Evolutionary conservation across 495 filamentous ascomycete species (phyloP).

Genomic region (Apiosordaria backusii): DNA sequence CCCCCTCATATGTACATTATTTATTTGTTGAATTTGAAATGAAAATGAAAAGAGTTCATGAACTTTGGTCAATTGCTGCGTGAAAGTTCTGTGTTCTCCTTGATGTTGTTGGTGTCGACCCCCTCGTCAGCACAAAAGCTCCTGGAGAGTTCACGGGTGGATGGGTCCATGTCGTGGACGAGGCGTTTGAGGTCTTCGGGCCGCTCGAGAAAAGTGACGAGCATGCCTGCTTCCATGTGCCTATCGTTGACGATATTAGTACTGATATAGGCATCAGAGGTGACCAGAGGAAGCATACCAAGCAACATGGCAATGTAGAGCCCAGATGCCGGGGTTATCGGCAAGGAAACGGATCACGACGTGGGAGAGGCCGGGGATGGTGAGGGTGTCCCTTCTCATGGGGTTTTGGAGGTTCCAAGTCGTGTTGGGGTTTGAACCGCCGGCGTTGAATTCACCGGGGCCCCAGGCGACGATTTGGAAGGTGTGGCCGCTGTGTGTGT

Average conservation of each 20-base stretch:
- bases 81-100: neutral
- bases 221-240: neutral
- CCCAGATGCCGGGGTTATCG: constrained; percentile 40
- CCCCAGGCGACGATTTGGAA: neutral
- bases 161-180: neutral
- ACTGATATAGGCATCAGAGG: too few species aligned
- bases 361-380: constrained; percentile 34
- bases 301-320: constrained; percentile 52
- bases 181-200: neutral
- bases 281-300: too few species aligned
- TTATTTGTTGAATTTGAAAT: neutral
- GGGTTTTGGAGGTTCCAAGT: constrained; percentile 34
- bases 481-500: neutral
- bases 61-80: neutral
- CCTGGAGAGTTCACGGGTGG: neutral
- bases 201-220: neutral
- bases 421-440: neutral
- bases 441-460: neutral
- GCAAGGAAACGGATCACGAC: constrained; percentile 41
- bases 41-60: neutral
- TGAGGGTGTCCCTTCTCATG: constrained; percentile 46
- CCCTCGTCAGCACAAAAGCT: neutral
- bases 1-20: constrained; percentile 23
- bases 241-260: neutral
- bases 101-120: neutral